These are phyloP conservation scores for Ramichloridium luteum DNA, from an alignment of 2,329 filamentous ascomycete genomes.

Conservation along the genomic window DNA sequence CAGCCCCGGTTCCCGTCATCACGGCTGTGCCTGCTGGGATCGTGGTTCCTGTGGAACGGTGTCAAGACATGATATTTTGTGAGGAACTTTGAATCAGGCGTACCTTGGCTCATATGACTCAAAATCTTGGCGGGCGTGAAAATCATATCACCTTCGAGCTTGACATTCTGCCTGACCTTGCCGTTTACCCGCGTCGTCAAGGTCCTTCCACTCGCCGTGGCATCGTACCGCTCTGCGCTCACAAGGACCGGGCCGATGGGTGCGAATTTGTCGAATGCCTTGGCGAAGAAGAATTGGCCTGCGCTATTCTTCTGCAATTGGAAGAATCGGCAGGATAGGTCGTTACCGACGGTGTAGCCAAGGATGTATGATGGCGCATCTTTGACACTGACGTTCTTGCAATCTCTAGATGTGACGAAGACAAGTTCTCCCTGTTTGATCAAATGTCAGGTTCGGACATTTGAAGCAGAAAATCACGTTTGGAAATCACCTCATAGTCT, in stretches of 20 bases:
- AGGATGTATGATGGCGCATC: slow-evolving; percentile 40
- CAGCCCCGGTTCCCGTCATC: slow-evolving; percentile 36
- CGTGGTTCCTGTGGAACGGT: slow-evolving; percentile 6
- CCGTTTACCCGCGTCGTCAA: slow-evolving; percentile 39
- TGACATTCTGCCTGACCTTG: slow-evolving; percentile 30
- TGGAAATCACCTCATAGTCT: slow-evolving; percentile 6
- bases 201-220: slow-evolving; percentile 28
- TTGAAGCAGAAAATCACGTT: too few species aligned
- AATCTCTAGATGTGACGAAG: slow-evolving; percentile 8
- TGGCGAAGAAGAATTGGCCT: slow-evolving; percentile 46
- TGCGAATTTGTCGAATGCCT: slow-evolving; percentile 45
- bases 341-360: slow-evolving; percentile 44
- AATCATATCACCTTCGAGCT: slow-evolving; percentile 25
- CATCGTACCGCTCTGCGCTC: slow-evolving; percentile 26
- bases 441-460: too few species aligned
- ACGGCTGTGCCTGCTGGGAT: slow-evolving; percentile 28
- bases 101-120: slow-evolving; percentile 31
- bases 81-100: slow-evolving; percentile 21
- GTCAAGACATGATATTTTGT: slow-evolving; percentile 15
- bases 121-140: slow-evolving; percentile 8
- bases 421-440: slow-evolving; percentile 5
- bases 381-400: slow-evolving; percentile 32
- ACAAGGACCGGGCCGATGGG: slow-evolving; percentile 42
- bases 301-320: slow-evolving; percentile 39
- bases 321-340: slow-evolving; percentile 41